Conservation (phyloP, 2,329 filamentous ascomycete genomes). For the Chrysoporthe deuterocubensis region DNA sequence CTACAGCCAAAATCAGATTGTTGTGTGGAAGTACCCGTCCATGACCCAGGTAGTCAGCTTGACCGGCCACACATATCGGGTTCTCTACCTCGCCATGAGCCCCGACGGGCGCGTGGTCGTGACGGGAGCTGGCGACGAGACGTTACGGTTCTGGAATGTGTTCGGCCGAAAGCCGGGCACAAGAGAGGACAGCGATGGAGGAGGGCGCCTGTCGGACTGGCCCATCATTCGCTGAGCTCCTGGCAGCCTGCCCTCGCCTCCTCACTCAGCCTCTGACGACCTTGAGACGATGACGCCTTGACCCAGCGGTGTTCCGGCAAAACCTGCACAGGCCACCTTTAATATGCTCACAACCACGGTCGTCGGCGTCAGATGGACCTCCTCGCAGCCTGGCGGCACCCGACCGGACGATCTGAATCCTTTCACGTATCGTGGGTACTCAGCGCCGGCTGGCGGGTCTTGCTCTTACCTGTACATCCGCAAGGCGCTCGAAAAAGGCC, state of each 20-base stretch:
- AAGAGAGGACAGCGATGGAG: constrained; percentile 68
- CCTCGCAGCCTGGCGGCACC: neutral
- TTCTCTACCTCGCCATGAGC: constrained; percentile 96
- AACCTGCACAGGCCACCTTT: constrained; percentile 6
- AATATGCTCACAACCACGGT: neutral
- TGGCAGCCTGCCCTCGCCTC: constrained; percentile 1
- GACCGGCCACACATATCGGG: constrained; percentile 95
- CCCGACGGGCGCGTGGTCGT: constrained; percentile 93
- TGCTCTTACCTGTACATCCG: neutral
- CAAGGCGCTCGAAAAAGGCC: constrained; percentile 1
- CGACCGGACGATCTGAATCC: no score
- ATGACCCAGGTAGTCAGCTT: constrained; percentile 97
- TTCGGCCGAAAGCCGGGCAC: constrained; percentile 82
- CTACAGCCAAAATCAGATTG: constrained; percentile 97
- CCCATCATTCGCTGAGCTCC: constrained; percentile 71
- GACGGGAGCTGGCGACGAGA: constrained; percentile 95
- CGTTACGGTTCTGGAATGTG: constrained; percentile 93
- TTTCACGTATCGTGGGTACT: no score
- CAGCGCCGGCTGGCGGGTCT: neutral
- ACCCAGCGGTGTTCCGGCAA: neutral
- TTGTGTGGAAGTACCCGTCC: constrained; percentile 98
- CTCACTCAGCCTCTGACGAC: neutral
- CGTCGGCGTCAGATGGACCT: neutral
- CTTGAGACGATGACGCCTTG: neutral
- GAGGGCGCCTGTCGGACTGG: constrained; percentile 72